Evolutionary conservation across 495 filamentous ascomycete species (phyloP).

Genomic region (Pseudevernia furfuracea): DNA sequence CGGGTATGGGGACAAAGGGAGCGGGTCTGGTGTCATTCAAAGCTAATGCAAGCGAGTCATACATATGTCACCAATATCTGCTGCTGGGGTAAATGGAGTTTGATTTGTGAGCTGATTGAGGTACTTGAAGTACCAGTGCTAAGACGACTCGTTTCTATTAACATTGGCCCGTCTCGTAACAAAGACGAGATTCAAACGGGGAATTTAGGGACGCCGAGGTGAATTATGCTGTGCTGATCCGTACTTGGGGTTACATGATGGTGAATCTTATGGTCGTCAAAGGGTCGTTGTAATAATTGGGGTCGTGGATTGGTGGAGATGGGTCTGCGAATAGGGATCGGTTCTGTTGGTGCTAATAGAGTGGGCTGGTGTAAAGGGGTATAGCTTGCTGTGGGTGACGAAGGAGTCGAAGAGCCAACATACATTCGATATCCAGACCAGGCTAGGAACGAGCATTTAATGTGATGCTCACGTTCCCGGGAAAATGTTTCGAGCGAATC

Average conservation of each 20-base stretch:
- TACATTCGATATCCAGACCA: conserved; percentile 14
- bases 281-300: conserved; percentile 21
- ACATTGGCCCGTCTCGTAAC: conserved; percentile 10
- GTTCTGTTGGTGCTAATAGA: conserved; percentile 11
- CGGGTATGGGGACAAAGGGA: background rate
- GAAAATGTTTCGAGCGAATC: conserved; percentile 1
- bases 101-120: conserved; percentile 14
- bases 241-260: conserved; percentile 27
- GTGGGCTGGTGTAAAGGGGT: conserved; percentile 4
- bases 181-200: conserved; percentile 8
- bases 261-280: conserved; percentile 27
- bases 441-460: background rate
- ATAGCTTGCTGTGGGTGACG: conserved; percentile 5
- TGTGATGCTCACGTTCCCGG: conserved; percentile 7
- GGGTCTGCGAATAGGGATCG: conserved; percentile 5
- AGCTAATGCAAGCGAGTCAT: background rate
- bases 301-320: conserved; percentile 11
- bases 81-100: background rate
- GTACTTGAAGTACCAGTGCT: conserved; percentile 15
- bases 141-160: conserved; percentile 17
- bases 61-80: background rate
- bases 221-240: conserved; percentile 19
- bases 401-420: conserved; percentile 5
- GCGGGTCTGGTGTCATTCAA: background rate
- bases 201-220: conserved; percentile 10